These are phyloP conservation scores for Fistulifera pelliculosa DNA, from an alignment of 108 stramenopile genomes.

Conservation along the genomic window DNA sequence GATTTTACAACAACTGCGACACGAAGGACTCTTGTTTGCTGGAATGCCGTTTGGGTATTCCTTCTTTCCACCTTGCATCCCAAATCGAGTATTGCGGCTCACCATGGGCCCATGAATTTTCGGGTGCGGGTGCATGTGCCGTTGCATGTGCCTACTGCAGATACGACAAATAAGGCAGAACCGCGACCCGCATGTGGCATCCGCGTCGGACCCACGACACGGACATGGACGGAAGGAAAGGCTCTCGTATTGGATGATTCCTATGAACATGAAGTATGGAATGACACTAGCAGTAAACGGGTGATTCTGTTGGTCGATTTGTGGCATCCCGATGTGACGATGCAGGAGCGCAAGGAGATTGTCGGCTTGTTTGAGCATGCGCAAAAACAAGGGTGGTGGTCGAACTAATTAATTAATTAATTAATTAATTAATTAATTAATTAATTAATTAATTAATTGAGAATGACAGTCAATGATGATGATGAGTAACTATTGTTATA, in stretches of 20 bases:
- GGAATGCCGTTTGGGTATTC: conserved; percentile 81
- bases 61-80: conserved; percentile 80
- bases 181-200: conserved; percentile 64
- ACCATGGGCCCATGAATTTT: conserved; percentile 92
- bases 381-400: conserved; percentile 56
- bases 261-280: conserved; percentile 97
- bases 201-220: conserved; percentile 67
- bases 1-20: conserved; percentile 42
- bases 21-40: conserved; percentile 17
- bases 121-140: conserved; percentile 90
- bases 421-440: too few species aligned
- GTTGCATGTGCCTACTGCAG: conserved; percentile 67
- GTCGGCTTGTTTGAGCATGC: conserved; percentile 64
- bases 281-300: conserved; percentile 59
- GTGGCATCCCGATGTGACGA: conserved; percentile 83
- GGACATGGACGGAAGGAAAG: conserved; percentile 73
- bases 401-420: not conserved
- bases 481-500: too few species aligned
- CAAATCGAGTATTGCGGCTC: conserved; percentile 62
- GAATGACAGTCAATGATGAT: too few species aligned
- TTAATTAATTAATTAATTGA: too few species aligned
- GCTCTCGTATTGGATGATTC: conserved; percentile 92
- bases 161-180: conserved; percentile 2
- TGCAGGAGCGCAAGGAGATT: conserved; percentile 57
- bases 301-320: conserved; percentile 77